Evolutionary conservation across 192 early-diverging fungal species (phyloP), one percentile per base, ranked within the genome.

Genomic region (Paraglomus occultum): DNA sequence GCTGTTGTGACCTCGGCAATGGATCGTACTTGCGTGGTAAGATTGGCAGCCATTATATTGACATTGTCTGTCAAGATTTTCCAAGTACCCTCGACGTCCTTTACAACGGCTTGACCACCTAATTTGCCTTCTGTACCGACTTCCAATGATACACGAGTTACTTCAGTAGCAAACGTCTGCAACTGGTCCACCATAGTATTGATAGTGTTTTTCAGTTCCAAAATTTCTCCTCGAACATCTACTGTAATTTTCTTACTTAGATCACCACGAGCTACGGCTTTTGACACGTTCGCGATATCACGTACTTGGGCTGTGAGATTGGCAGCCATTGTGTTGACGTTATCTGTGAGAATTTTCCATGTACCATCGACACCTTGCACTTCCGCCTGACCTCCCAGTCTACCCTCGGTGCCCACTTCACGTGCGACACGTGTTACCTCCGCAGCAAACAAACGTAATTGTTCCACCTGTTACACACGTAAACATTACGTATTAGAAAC

Each of bases 101-200:
- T 74, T 0, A 91, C 89, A 6, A 79, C 77, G 22, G 90, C 90
- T 71, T 89, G 88, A 6, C 88, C 90, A 9, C 87, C 87, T 5
- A 91, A 69, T n/a, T 79, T 78, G 5, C 90, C 90, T 12, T 89
- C 88, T 0, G 90, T 89, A 0, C 90, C 90, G 20, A 91, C 90
- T 68, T 89, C 86, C 14, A 76, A 79, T 3, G 87, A 78, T 0
- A 91, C 87, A 50, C 90, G 77, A 12, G 90, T 85, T 0, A 91
- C 90, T 73, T 91, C 90, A 0, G 76, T 60, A 1, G 90, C 87
- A 79, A 91, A 91, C 2, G 71, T 79, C 22, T 79, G 80, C 4
- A 91, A 72, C 51, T 88, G 86, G 67, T 85, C 87, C 11, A 91
- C 90, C 83, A 91, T 86, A 14, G 73, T 79, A 49, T 89, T 89